Evolutionary conservation across 116 monocot genomes (phyloP).

Genomic region (Cymodocea nodosa): DNA sequence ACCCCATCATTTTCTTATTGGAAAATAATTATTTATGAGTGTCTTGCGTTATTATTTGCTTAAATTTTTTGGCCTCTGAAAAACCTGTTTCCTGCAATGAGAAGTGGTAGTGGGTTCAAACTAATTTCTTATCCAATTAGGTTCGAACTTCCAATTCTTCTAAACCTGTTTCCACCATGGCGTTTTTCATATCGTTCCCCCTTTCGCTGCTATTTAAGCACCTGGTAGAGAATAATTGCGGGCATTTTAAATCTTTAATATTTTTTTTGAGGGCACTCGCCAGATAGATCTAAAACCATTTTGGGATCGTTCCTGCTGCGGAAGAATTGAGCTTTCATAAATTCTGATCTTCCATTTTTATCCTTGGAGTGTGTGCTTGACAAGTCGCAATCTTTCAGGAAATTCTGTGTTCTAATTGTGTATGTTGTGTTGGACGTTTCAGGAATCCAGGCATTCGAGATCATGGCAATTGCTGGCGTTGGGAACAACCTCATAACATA

Average conservation of each 20-base stretch:
- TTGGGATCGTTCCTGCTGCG: too few relatives aligned
- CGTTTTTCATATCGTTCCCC: too few relatives aligned
- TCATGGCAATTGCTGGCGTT: constrained; percentile 94
- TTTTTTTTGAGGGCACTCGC: too few relatives aligned
- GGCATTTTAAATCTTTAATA: too few relatives aligned
- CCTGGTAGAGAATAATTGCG: too few relatives aligned
- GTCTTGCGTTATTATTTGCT: not conserved
- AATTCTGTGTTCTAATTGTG: constrained; percentile 1
- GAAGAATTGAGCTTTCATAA: too few relatives aligned
- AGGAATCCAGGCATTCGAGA: constrained; percentile 93
- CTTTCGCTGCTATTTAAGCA: too few relatives aligned
- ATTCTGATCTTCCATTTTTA: too few relatives aligned
- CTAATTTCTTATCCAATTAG: not conserved
- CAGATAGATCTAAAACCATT: too few relatives aligned
- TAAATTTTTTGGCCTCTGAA: not conserved
- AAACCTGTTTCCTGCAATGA: not conserved
- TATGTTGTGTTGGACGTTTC: constrained; percentile 8
- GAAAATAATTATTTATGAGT: not conserved
- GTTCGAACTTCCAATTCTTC: not conserved
- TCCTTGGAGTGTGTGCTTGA: too few relatives aligned
- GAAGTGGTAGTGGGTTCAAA: not conserved
- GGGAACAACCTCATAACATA: constrained; percentile 98
- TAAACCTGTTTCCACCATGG: too few relatives aligned
- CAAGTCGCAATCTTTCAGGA: not conserved
- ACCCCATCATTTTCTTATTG: not conserved